Base-by-base conservation (phyloP, 176 grass and related monocot species). In the barley (Hordeum vulgare) region DNA sequence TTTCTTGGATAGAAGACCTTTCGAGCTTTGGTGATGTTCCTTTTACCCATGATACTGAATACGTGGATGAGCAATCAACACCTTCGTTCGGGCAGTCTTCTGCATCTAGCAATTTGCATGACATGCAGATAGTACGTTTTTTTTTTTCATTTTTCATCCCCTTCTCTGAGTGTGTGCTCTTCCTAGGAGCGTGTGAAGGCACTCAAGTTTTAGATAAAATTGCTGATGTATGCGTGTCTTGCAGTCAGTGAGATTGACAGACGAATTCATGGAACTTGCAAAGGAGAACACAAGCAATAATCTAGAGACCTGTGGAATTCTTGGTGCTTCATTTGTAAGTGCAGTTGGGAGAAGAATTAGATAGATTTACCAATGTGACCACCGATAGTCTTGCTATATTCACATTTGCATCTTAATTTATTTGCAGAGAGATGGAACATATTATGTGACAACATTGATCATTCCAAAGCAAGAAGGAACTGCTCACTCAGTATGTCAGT, bases 191-290 rank as follows among this genome's bases (percentile, higher is more conserved):
- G 61, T 71, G 25, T 11, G 44, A 21, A 58, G 0, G 63, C 59
- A 26, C 15, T 88, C 63, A 75, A 54, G 33, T 35, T 83, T 78
- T 35, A 78, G 24, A 45, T 66, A 56, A 76, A 66, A 24, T 76
- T 37, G 66, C 71, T 40, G 5, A 15, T 63, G 62, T 89, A 3
- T 87, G 31, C 21, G 75, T 88, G 21, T 69, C 68, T 31, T 92
- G 61, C 90, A 96, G 96, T 99, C 96, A 9, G 75, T 45, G 34
- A 90, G 89, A 87, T 87, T 99, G 91, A 96, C 88, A 33, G 96
- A 94, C 29, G 96, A 99, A 85, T 99, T 99, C 83, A 90, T 99
- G 80, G 91, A 96, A 74, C 96, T 99, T 83, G 91, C 96, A 34
- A 96, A 96, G 88, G 96, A 96, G 60, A 99, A 99, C 71, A 99